Evolutionary conservation across 78 protist species (phyloP), one percentile per base, ranked within the genome.

Genomic region (Guillardia theta): DNA sequence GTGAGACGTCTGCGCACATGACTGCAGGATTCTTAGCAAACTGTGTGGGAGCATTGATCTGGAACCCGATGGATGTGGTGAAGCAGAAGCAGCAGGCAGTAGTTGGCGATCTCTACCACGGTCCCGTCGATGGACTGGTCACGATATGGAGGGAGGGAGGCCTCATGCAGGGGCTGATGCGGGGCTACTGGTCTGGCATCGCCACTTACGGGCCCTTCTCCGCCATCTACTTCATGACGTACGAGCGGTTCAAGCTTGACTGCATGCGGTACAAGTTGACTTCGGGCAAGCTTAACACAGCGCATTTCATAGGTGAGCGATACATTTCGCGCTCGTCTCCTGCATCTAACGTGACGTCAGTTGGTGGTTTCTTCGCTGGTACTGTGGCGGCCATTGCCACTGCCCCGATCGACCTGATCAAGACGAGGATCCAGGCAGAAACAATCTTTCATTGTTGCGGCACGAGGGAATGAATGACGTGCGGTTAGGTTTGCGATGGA

Each of bases 141-240:
- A 24, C 45, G 6, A 43, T 70, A 12, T 70, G 41, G 45, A 1
- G 1, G 33, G 83, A 24, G 45, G 83, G 83, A 15, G 83, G 83
- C 22, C 36, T 70, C 36, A 15, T 3, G 15, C 33, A 24, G 27
- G 83, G 83, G 12, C 36, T 70, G 83, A 12, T 70, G 83, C 83
- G 83, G 36, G 83, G 83, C n/a, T 70, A 58, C 6, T 58, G 70
- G 39, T 58, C 70, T 24, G 90, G 90, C 15, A n/a, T 80, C 58
- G 90, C 90, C 12, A 80, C 90, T 27, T 80, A 44, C 50, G 90
- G 90, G 46, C 90, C 90, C 24, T 80, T 80, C 90, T 80, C 90
- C 12, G 90, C 90, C 43, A 1, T 80, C 53, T 80, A 80, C 50
- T 80, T 80, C 48, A 9, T 15, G 50, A 80, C 37, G 6, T 80